Conservation (phyloP, 2,329 filamentous ascomycete genomes). For the Nemania bipapillata region DNA sequence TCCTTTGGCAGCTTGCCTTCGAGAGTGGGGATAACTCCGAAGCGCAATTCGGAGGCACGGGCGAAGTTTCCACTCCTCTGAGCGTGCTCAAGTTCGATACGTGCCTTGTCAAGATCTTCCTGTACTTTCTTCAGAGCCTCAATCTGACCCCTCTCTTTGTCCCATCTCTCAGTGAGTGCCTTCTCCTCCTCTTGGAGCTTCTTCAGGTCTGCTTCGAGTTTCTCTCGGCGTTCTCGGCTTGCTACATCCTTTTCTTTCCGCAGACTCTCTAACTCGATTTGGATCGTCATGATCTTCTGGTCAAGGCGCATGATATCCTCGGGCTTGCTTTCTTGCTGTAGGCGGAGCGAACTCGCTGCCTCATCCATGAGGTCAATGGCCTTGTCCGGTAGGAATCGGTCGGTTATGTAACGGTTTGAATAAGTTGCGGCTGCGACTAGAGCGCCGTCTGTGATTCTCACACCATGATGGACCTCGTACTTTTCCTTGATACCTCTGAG, state of each 20-base stretch:
- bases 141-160: constrained; percentile 86
- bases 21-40: constrained; percentile 83
- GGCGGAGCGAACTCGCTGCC: constrained; percentile 85
- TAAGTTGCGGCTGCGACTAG: constrained; percentile 91
- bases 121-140: constrained; percentile 88
- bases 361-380: constrained; percentile 97
- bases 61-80: constrained; percentile 89
- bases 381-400: constrained; percentile 95
- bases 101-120: constrained; percentile 85
- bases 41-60: constrained; percentile 88
- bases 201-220: constrained; percentile 81
- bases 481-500: constrained; percentile 95
- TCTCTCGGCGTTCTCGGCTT: constrained; percentile 86
- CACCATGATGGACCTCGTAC: constrained; percentile 97
- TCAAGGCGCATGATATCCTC: constrained; percentile 93
- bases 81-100: constrained; percentile 85
- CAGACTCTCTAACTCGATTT: constrained; percentile 94
- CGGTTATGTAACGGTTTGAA: constrained; percentile 95
- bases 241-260: constrained; percentile 93
- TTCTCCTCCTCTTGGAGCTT: constrained; percentile 79
- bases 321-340: constrained; percentile 97
- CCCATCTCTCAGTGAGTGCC: constrained; percentile 84
- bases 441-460: constrained; percentile 90
- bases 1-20: constrained; percentile 84
- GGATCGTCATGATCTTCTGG: constrained; percentile 94